Percentiles rank a stretch among this genome's conserved stretches.
Conservation (phyloP, 2,329 filamentous ascomycete genomes). For the Zasmidium cellare region DNA sequence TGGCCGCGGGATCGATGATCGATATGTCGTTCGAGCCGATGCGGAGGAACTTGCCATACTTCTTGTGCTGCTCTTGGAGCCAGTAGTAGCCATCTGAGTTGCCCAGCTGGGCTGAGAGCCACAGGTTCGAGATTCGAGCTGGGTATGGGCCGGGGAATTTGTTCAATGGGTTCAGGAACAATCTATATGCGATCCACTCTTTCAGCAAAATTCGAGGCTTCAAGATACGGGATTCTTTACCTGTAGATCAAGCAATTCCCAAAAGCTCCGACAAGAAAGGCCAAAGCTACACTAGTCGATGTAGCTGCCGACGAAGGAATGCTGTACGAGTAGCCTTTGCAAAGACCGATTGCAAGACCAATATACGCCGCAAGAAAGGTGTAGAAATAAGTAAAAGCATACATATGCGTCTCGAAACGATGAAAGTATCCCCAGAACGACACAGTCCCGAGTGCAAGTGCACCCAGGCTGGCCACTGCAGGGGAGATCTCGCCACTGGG, state of each 20-base stretch:
- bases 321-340: slow-evolving; percentile 17
- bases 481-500: neutral
- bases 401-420: slow-evolving; percentile 31
- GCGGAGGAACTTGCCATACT: slow-evolving; percentile 38
- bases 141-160: slow-evolving; percentile 36
- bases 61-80: slow-evolving; percentile 34
- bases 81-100: slow-evolving; percentile 34
- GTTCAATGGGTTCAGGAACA: slow-evolving; percentile 37
- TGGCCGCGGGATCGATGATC: slow-evolving; percentile 38
- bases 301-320: slow-evolving; percentile 14
- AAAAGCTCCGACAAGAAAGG: slow-evolving; percentile 26
- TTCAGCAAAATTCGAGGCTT: too few relatives aligned
- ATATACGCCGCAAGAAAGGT: slow-evolving; percentile 22
- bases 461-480: slow-evolving; percentile 2
- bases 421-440: slow-evolving; percentile 27
- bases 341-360: slow-evolving; percentile 17
- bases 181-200: slow-evolving; percentile 15
- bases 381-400: slow-evolving; percentile 25
- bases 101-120: slow-evolving; percentile 27
- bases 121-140: slow-evolving; percentile 37
- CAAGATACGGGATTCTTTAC: too few relatives aligned
- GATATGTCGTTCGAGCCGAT: slow-evolving; percentile 40
- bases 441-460: slow-evolving; percentile 15
- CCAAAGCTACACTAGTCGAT: slow-evolving; percentile 9
- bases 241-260: slow-evolving; percentile 38